These are phyloP conservation scores for Fraxinus baroniana DNA, from an alignment of 305 asterid genomes.

Conservation along the genomic window DNA sequence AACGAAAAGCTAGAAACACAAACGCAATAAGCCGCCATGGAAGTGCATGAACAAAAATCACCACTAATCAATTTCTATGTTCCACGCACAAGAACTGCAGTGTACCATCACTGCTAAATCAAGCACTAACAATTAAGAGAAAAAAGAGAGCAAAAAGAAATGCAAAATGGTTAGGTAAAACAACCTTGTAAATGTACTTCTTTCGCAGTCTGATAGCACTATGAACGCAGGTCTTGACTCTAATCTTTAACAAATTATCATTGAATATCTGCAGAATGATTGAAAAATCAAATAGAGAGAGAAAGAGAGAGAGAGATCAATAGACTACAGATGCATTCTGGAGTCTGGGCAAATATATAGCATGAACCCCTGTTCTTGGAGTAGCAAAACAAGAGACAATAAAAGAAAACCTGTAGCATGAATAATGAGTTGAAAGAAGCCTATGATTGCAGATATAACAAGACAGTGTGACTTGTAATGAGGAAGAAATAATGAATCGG, in stretches of 20 bases:
- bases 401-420: conserved; percentile 3
- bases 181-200: conserved; percentile 87
- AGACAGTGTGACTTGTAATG: conserved; percentile 5
- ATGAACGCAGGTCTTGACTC: conserved; percentile 83
- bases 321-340: conserved; percentile 12
- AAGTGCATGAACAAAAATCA: not conserved
- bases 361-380: not conserved
- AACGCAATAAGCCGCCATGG: not conserved
- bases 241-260: conserved; percentile 75
- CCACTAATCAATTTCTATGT: not conserved
- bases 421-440: not conserved
- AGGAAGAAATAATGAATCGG: conserved; percentile 3
- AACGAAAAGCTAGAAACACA: not conserved
- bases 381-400: conserved; percentile 16
- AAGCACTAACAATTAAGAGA: not conserved
- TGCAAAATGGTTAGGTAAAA: conserved; percentile 22
- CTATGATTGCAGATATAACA: not conserved
- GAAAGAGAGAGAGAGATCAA: conserved; percentile 17
- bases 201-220: conserved; percentile 91
- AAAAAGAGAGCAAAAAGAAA: not conserved
- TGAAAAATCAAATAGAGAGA: conserved; percentile 14
- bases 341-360: not conserved
- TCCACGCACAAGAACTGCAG: not conserved
- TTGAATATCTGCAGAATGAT: conserved; percentile 70
- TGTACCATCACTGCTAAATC: not conserved